A percentile compares a stretch with the other conserved stretches of the same genome.
Evolutionary conservation across 768 basidiomycete genomes (phyloP).

Genomic region (Stropharia rugosoannulata): DNA sequence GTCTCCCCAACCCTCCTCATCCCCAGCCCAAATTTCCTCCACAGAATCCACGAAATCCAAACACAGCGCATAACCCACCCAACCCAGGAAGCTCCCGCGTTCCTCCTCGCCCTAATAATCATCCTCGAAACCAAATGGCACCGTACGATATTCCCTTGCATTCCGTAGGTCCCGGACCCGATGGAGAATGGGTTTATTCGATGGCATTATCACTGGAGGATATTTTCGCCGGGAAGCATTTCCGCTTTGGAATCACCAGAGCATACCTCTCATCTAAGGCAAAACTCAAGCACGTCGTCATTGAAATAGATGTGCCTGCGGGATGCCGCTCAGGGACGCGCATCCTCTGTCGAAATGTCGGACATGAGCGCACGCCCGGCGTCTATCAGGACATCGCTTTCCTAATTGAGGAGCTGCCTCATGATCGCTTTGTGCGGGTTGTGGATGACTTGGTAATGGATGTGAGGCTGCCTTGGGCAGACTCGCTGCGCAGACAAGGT

Average conservation of each 20-base stretch:
- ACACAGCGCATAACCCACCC: not conserved
- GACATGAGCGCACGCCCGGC: conserved; percentile 61
- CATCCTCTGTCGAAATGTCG: conserved; percentile 60
- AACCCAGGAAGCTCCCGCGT: not conserved
- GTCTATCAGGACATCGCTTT: conserved; percentile 67
- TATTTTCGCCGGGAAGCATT: conserved; percentile 53
- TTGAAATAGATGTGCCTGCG: conserved; percentile 59
- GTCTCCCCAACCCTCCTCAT: not conserved
- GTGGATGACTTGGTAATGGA: conserved; percentile 57
- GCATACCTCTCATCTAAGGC: conserved; percentile 42
- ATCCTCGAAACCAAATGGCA: conserved; percentile 10
- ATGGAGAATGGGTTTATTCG: conserved; percentile 69
- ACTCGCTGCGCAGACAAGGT: conserved; percentile 44
- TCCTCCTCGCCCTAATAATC: not conserved
- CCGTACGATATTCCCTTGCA: conserved; percentile 38
- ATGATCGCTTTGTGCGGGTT: conserved; percentile 55
- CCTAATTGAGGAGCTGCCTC: conserved; percentile 56
- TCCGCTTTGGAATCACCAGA: conserved; percentile 61
- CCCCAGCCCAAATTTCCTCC: not conserved
- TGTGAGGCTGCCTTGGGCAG: conserved; percentile 56
- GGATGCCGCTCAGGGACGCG: conserved; percentile 62
- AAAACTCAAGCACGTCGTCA: conserved; percentile 48
- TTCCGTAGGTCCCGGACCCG: conserved; percentile 39
- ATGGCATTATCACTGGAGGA: conserved; percentile 62
- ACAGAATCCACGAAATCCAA: not conserved